Evolutionary conservation across 2,329 filamentous ascomycete genomes (phyloP).

Genomic region (Orbilia blumenaviensis): DNA sequence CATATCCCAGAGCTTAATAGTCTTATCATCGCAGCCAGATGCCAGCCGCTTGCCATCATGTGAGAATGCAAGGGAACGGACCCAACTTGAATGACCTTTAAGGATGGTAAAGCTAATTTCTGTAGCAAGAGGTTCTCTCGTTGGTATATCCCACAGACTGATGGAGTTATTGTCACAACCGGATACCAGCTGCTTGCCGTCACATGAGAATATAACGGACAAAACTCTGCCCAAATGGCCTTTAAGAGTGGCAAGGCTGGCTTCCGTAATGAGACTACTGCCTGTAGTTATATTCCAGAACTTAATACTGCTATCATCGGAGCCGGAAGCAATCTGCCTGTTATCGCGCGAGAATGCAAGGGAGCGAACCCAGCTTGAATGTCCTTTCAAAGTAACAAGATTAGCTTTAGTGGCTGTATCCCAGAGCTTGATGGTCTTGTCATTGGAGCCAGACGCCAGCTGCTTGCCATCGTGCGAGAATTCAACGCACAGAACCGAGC

Average conservation of each 20-base stretch:
- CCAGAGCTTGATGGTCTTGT: not conserved
- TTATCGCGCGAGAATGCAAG: not conserved
- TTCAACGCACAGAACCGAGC: no score
- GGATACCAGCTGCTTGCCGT: not conserved
- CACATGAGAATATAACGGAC: not conserved
- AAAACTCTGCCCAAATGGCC: not conserved
- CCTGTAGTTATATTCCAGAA: constrained; percentile 2
- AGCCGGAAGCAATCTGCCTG: not conserved
- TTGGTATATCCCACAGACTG: constrained; percentile 1
- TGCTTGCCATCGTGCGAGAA: no score
- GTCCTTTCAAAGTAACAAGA: not conserved
- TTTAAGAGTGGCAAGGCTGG: not conserved
- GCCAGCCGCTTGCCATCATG: not conserved
- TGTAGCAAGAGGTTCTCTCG: no score
- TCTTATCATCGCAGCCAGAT: not conserved
- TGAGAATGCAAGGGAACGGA: not conserved
- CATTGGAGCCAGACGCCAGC: no score
- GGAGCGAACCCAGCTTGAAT: not conserved
- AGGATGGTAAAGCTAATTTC: not conserved
- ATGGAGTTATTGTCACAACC: not conserved
- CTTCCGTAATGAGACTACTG: no score
- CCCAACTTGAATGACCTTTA: constrained; percentile 62
- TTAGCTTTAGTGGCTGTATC: not conserved
- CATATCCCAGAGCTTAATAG: not conserved
- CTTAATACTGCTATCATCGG: not conserved